Percentiles rank a stretch among this genome's conserved stretches.
Evolutionary conservation across 768 basidiomycete genomes (phyloP).

Genomic region (Psilocybe sp.): DNA sequence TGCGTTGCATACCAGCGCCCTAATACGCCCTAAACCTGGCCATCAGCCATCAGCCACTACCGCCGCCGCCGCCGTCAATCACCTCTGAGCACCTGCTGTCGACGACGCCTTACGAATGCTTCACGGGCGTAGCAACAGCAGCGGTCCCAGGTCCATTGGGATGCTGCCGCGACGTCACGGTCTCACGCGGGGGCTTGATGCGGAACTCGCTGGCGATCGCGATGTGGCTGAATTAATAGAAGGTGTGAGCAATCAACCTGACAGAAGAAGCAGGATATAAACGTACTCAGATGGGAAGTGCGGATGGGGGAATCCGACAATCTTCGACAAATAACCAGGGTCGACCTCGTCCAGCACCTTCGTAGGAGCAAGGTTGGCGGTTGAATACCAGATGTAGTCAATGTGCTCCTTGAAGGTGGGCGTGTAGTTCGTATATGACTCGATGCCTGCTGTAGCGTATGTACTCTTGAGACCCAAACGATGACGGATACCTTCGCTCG

Average conservation of each 20-base stretch:
- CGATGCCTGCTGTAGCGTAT: constrained; percentile 53
- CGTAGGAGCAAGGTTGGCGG: constrained; percentile 68
- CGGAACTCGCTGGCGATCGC: constrained; percentile 74
- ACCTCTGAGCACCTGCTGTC: neutral
- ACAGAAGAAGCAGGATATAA: neutral
- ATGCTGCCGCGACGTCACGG: constrained; percentile 13
- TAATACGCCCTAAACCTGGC: constrained; percentile 17
- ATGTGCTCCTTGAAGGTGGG: constrained; percentile 84
- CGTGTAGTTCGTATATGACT: constrained; percentile 84
- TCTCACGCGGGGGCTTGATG: constrained; percentile 66
- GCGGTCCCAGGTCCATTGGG: neutral
- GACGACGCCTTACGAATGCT: constrained; percentile 2
- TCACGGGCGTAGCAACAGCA: constrained; percentile 4
- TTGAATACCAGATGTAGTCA: constrained; percentile 94
- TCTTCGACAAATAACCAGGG: constrained; percentile 77
- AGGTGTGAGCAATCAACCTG: constrained; percentile 60
- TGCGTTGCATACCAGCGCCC: constrained; percentile 20
- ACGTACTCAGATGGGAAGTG: constrained; percentile 97
- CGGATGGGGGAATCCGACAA: constrained; percentile 94
- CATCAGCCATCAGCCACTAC: neutral
- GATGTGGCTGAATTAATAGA: constrained; percentile 58
- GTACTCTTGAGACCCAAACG: constrained; percentile 81
- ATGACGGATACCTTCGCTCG: constrained; percentile 84
- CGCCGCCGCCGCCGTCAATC: neutral
- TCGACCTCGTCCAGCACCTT: constrained; percentile 90